Conservation (phyloP, 192 early-diverging fungal genomes). For the Entrophospora sp. region DNA sequence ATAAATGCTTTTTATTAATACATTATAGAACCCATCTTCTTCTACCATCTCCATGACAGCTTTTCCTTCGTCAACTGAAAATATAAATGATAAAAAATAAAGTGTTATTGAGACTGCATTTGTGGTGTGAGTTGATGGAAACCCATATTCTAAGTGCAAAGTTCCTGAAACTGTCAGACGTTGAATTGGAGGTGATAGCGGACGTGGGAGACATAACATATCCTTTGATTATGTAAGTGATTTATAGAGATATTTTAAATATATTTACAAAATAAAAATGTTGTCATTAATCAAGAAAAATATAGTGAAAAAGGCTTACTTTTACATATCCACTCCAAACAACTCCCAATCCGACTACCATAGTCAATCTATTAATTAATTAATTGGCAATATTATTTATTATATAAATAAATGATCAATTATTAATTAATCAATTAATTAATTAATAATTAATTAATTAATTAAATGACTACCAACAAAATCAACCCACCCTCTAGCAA, state of each 20-base stretch:
- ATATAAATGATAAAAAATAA: slow-evolving; percentile 38
- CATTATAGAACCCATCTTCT: no score
- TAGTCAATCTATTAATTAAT: slow-evolving; percentile 29
- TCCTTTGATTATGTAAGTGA: slow-evolving; percentile 48
- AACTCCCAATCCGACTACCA: slow-evolving; percentile 43
- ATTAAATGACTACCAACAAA: background rate
- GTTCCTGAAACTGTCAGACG: slow-evolving; percentile 60
- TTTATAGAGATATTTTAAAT: background rate
- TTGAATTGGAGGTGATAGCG: slow-evolving; percentile 66
- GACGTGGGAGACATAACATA: slow-evolving; percentile 76
- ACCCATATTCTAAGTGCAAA: slow-evolving; percentile 78
- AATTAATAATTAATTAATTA: background rate
- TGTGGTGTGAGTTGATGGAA: slow-evolving; percentile 83
- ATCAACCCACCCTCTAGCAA: slow-evolving; percentile 43
- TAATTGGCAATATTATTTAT: no score
- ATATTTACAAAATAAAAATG: background rate
- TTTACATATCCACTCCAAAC: slow-evolving; percentile 53
- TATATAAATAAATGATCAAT: background rate
- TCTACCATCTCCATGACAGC: no score
- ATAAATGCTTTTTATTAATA: slow-evolving; percentile 30
- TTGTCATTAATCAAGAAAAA: no score
- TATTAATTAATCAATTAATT: background rate
- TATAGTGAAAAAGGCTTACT: slow-evolving; percentile 24
- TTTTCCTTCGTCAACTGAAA: slow-evolving; percentile 34
- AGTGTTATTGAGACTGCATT: slow-evolving; percentile 73